Conservation (phyloP, 148 eudicot genomes). For the Gaultheria prostrata region DNA sequence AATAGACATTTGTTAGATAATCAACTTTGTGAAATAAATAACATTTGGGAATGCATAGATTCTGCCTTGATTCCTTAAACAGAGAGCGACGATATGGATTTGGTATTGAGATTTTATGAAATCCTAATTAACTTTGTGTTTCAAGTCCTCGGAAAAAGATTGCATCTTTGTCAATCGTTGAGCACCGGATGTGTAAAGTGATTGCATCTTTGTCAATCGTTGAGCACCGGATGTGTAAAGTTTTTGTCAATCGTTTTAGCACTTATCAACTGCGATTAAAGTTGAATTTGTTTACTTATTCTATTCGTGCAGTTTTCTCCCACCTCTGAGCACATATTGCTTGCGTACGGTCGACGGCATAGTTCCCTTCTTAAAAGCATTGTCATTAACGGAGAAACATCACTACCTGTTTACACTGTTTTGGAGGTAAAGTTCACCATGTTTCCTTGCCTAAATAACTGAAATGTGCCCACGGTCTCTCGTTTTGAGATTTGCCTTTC, state of each 20-base stretch:
- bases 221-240: not conserved
- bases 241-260: not conserved
- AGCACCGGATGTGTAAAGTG: not conserved
- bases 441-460: not conserved
- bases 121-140: not conserved
- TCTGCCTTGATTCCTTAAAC: not conserved
- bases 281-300: not conserved
- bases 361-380: slow-evolving; percentile 36
- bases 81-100: not conserved
- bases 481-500: not conserved
- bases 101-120: not conserved
- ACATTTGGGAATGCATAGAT: not conserved
- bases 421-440: slow-evolving; percentile 23
- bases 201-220: not conserved
- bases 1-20: not conserved
- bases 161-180: not conserved
- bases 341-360: slow-evolving; percentile 34
- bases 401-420: slow-evolving; percentile 29
- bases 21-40: not conserved
- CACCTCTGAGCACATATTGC: slow-evolving; percentile 32
- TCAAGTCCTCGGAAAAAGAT: not conserved
- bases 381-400: slow-evolving; percentile 29
- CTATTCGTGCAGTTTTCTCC: slow-evolving; percentile 31
- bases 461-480: not conserved
- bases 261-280: not conserved